phyloP scores from a whole-genome alignment of 1,284 basidiomycete genomes.

The Leucoagaricus sp. region DNA sequence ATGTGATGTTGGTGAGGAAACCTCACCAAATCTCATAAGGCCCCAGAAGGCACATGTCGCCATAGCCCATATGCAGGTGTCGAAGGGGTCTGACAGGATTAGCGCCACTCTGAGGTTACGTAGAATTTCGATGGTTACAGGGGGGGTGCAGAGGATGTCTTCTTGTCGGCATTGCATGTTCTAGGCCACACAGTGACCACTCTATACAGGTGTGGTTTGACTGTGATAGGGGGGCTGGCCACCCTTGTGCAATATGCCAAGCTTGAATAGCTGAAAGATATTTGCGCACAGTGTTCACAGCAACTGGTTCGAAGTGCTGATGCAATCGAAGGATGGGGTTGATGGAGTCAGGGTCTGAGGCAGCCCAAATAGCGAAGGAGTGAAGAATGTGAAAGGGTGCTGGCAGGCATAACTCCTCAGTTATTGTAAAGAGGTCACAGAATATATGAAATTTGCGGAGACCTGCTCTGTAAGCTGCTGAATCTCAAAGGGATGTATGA shows the following conservation, averaged over 20 bases:
- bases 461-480: slow-evolving; percentile 31
- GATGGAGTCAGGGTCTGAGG: not conserved
- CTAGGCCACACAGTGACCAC: slow-evolving; percentile 29
- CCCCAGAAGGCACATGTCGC: slow-evolving; percentile 37
- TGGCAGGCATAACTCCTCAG: not conserved
- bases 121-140: slow-evolving; percentile 33
- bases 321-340: not conserved
- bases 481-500: slow-evolving; percentile 26
- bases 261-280: not conserved
- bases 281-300: not conserved
- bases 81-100: slow-evolving; percentile 29
- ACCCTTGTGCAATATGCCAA: slow-evolving; percentile 1
- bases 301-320: not conserved
- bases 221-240: not conserved
- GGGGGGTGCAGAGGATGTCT: slow-evolving; percentile 24
- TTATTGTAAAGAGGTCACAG: slow-evolving; percentile 29
- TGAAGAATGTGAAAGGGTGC: slow-evolving; percentile 1
- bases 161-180: slow-evolving; percentile 11
- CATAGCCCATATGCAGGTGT: slow-evolving; percentile 38
- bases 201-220: slow-evolving; percentile 20
- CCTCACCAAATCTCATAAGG: slow-evolving; percentile 38
- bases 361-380: not conserved
- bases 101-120: slow-evolving; percentile 21
- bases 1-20: slow-evolving; percentile 23
- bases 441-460: slow-evolving; percentile 40